Evolutionary conservation across 2,329 filamentous ascomycete species (phyloP).

Genomic region (Epichloe elymi): DNA sequence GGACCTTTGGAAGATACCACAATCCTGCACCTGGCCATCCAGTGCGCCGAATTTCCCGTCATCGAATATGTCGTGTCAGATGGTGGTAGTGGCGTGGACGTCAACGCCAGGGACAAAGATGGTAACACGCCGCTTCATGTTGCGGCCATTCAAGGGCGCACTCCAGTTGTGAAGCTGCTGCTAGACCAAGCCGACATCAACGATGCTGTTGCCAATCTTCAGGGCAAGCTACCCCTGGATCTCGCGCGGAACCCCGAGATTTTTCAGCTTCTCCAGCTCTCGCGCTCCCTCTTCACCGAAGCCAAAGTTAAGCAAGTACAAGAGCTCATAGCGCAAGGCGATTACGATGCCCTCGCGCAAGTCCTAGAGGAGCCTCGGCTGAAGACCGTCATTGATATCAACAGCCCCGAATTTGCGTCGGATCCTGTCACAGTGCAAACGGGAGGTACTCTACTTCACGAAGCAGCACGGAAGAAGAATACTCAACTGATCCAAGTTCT

Average conservation of each 20-base stretch:
- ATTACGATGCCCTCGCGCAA: constrained; percentile 67
- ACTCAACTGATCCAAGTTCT: constrained; percentile 79
- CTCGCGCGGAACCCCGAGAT: constrained; percentile 86
- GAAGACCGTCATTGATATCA: constrained; percentile 81
- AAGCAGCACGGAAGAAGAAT: constrained; percentile 81
- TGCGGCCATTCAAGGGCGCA: constrained; percentile 70
- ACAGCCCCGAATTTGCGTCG: constrained; percentile 76
- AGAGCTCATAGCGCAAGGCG: constrained; percentile 54
- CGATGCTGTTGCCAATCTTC: constrained; percentile 73
- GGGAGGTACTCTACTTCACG: constrained; percentile 87
- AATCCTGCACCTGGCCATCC: constrained; percentile 83
- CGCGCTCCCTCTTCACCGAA: constrained; percentile 81
- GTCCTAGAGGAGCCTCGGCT: constrained; percentile 75
- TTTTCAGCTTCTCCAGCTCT: constrained; percentile 86
- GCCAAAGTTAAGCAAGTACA: constrained; percentile 76
- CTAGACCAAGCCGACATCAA: constrained; percentile 76
- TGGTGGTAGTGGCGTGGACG: constrained; percentile 52
- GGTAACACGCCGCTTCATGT: constrained; percentile 90
- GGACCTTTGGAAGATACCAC: constrained; percentile 64
- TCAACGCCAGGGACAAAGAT: constrained; percentile 85
- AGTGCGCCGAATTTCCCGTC: constrained; percentile 85
- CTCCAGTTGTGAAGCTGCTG: constrained; percentile 67
- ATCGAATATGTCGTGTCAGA: constrained; percentile 89
- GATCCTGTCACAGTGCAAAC: constrained; percentile 64
- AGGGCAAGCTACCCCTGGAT: constrained; percentile 76